A percentile compares a stretch with the other conserved stretches of the same genome.
Conservation (phyloP, 352 stramenopile species). For the Pythium aphanidermatum region DNA sequence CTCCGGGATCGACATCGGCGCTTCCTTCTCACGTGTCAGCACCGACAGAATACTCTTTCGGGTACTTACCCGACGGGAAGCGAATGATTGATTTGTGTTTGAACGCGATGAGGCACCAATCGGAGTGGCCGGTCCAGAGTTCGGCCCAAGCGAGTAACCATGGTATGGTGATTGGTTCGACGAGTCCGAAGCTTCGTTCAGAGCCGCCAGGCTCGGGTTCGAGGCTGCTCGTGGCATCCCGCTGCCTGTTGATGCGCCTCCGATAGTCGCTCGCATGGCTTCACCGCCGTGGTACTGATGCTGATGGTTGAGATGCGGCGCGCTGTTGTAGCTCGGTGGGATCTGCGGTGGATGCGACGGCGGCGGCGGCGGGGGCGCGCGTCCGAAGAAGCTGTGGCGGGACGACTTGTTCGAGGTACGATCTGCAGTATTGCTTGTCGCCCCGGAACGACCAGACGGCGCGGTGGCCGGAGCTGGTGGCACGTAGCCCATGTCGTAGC, state of each 20-base stretch:
- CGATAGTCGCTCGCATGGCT: slow-evolving; percentile 3
- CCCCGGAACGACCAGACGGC: too few species aligned
- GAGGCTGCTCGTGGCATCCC: slow-evolving; percentile 52
- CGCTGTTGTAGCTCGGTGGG: slow-evolving; percentile 6
- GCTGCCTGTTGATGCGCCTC: slow-evolving; percentile 1
- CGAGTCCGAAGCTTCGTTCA: slow-evolving; percentile 31
- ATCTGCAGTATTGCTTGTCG: slow-evolving; percentile 2
- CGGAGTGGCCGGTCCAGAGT: slow-evolving; percentile 19
- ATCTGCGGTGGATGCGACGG: slow-evolving; percentile 43
- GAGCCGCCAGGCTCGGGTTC: slow-evolving; percentile 52
- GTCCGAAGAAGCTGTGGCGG: slow-evolving; percentile 49
- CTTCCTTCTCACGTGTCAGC: slow-evolving; percentile 70
- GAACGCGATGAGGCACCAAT: slow-evolving; percentile 10
- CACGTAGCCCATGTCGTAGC: slow-evolving; percentile 34
- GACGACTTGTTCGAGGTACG: slow-evolving; percentile 2
- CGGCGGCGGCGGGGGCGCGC: slow-evolving; percentile 53
- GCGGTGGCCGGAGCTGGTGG: slow-evolving; percentile 18
- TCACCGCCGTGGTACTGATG: slow-evolving; percentile 1
- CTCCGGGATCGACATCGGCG: slow-evolving; percentile 53
- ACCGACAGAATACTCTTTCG: slow-evolving; percentile 73
- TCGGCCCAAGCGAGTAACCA: slow-evolving; percentile 65
- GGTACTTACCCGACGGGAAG: slow-evolving; percentile 49
- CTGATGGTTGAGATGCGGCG: slow-evolving; percentile 2
- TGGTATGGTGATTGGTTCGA: slow-evolving; percentile 30
- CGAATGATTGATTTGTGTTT: slow-evolving; percentile 20